phyloP scores from a whole-genome alignment of 352 stramenopile genomes.

The Phytophthora macrochlamydospora region DNA sequence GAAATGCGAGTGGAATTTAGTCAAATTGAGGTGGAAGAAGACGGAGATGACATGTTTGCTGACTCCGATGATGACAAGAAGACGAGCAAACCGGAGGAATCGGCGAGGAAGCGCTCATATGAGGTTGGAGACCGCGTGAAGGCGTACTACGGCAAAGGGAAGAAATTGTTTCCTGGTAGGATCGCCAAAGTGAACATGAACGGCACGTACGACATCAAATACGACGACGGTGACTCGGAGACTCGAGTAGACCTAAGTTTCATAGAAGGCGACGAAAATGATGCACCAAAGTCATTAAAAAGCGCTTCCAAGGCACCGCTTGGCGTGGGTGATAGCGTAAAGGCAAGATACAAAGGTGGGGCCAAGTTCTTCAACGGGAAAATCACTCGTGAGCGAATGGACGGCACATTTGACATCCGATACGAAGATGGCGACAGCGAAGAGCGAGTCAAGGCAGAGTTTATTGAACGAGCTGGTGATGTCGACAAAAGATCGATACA shows the following conservation, averaged over 20 bases:
- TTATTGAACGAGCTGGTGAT: slow-evolving; percentile 29
- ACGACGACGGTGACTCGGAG: slow-evolving; percentile 65
- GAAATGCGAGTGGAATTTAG: slow-evolving; percentile 51
- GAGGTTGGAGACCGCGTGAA: slow-evolving; percentile 39
- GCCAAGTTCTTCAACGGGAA: slow-evolving; percentile 36
- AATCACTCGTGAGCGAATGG: slow-evolving; percentile 40
- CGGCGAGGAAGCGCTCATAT: slow-evolving; percentile 37
- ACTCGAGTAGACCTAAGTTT: slow-evolving; percentile 34
- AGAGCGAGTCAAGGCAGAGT: slow-evolving; percentile 32
- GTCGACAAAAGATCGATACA: slow-evolving; percentile 24
- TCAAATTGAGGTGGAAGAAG: slow-evolving; percentile 22
- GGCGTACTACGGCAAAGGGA: slow-evolving; percentile 60
- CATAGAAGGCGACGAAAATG: slow-evolving; percentile 19
- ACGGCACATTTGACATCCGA: slow-evolving; percentile 54
- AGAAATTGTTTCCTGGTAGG: slow-evolving; percentile 61
- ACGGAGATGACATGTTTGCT: slow-evolving; percentile 63
- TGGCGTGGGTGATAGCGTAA: slow-evolving; percentile 26
- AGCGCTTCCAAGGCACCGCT: slow-evolving; percentile 3
- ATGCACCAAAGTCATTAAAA: slow-evolving; percentile 9
- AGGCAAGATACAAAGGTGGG: slow-evolving; percentile 51
- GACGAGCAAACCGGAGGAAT: background rate
- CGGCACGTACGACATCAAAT: slow-evolving; percentile 70
- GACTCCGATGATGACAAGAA: slow-evolving; percentile 37
- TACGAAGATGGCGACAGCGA: slow-evolving; percentile 53
- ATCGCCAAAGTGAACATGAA: slow-evolving; percentile 63